Percentiles rank a stretch among this genome's conserved stretches.
Evolutionary conservation across 805 yeast genomes (phyloP).

Genomic region (Saccharomyces eubayanus): DNA sequence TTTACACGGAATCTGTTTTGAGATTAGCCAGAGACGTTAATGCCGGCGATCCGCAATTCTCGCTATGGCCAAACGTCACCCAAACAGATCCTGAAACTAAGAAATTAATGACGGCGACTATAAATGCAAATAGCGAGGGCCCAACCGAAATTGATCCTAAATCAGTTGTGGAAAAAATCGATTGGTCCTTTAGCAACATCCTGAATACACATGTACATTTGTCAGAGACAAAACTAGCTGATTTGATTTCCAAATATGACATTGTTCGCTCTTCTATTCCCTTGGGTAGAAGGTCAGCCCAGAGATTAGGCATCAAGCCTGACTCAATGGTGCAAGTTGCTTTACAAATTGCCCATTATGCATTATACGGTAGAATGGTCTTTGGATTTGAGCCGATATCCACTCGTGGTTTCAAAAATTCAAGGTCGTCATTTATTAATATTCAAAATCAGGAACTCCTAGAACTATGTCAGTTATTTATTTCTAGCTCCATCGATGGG

Average conservation of each 20-base stretch:
- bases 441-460: conserved; percentile 49
- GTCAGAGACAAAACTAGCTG: conserved; percentile 83
- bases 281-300: conserved; percentile 70
- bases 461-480: conserved; percentile 52
- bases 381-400: conserved; percentile 88
- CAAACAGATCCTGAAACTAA: conserved; percentile 5
- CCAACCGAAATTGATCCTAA: conserved; percentile 7
- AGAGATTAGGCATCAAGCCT: conserved; percentile 72
- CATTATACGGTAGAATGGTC: conserved; percentile 80
- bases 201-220: conserved; percentile 48
- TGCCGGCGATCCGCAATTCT: conserved; percentile 38
- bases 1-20: conserved; percentile 80
- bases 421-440: conserved; percentile 63
- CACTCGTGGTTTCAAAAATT: conserved; percentile 56
- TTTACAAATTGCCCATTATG: conserved; percentile 84
- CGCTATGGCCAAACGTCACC: conserved; percentile 30
- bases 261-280: conserved; percentile 69
- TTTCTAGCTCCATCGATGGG: conserved; percentile 47
- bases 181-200: conserved; percentile 34
- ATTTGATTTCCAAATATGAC: conserved; percentile 69
- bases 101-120: neutral
- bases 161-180: conserved; percentile 24
- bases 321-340: conserved; percentile 89
- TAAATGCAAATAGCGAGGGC: neutral
- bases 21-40: conserved; percentile 76